A percentile compares a stretch with the other conserved stretches of the same genome.
Evolutionary conservation across 495 filamentous ascomycete species (phyloP).

Genomic region (Aspergillus steynii): DNA sequence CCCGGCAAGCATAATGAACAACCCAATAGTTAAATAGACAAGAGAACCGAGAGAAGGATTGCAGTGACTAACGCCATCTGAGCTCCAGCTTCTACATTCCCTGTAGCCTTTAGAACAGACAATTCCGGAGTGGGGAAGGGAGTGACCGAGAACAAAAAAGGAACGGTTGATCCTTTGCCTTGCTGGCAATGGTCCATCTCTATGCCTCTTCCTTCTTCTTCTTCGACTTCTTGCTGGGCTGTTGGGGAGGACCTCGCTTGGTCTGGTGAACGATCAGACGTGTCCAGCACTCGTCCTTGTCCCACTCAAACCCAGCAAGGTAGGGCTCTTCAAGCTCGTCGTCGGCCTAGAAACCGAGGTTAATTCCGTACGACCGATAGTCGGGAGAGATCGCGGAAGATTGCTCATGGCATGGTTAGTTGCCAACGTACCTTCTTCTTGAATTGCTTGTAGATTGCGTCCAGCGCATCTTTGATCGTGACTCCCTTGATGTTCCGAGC

Average conservation of each 20-base stretch:
- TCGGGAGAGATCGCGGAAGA: background rate
- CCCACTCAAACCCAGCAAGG: conserved; percentile 93
- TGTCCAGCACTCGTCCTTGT: conserved; percentile 79
- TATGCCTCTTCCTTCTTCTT: conserved; percentile 54
- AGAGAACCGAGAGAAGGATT: background rate
- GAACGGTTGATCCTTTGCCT: background rate
- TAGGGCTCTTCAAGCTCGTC: conserved; percentile 81
- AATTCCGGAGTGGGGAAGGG: conserved; percentile 10
- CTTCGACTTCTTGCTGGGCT: conserved; percentile 68
- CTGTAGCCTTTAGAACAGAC: conserved; percentile 16
- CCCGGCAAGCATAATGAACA: background rate
- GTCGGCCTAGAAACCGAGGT: conserved; percentile 60
- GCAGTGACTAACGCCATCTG: conserved; percentile 22
- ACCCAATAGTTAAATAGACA: background rate
- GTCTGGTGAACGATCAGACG: conserved; percentile 81
- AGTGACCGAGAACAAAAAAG: conserved; percentile 1
- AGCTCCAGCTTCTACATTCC: conserved; percentile 33
- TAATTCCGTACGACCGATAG: conserved; percentile 12
- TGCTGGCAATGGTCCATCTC: conserved; percentile 4
- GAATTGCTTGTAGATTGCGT: conserved; percentile 90
- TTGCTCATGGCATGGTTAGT: background rate
- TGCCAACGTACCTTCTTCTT: conserved; percentile 78
- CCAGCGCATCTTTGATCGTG: conserved; percentile 91
- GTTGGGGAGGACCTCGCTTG: conserved; percentile 57
- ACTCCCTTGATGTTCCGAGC: conserved; percentile 89